Percentiles rank a stretch among this genome's conserved stretches.
Evolutionary conservation across 1,139 yeast species (phyloP).

Genomic region (Pichia sp.): DNA sequence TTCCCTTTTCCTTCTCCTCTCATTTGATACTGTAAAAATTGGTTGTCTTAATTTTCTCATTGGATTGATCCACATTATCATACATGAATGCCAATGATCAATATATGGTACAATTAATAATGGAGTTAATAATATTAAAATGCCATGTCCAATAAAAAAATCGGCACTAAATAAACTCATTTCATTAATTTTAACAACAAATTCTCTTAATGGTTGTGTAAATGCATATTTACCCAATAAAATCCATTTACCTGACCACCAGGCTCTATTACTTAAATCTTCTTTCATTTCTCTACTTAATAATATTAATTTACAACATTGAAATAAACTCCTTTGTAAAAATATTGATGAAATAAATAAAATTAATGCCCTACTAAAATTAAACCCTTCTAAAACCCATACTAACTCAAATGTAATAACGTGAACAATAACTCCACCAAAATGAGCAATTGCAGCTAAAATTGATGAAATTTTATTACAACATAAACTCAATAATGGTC

Average conservation of each 20-base stretch:
- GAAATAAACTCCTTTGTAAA: conserved; percentile 49
- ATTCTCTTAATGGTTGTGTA: conserved; percentile 67
- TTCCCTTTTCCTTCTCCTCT: conserved; percentile 33
- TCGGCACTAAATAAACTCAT: conserved; percentile 65
- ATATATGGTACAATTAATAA: conserved; percentile 60
- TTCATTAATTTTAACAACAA: conserved; percentile 61
- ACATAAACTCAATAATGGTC: conserved; percentile 39
- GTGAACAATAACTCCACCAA: conserved; percentile 46
- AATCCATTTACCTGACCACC: conserved; percentile 89
- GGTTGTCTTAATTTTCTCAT: conserved; percentile 43
- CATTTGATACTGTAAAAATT: conserved; percentile 35
- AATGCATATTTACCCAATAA: conserved; percentile 47
- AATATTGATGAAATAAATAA: conserved; percentile 52
- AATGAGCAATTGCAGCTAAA: conserved; percentile 49
- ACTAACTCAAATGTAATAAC: conserved; percentile 52
- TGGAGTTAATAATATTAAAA: conserved; percentile 58
- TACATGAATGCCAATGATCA: conserved; percentile 72
- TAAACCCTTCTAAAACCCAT: conserved; percentile 61
- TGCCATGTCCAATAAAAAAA: conserved; percentile 59
- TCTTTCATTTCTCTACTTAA: conserved; percentile 57
- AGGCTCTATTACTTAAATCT: conserved; percentile 54
- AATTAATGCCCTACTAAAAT: conserved; percentile 48
- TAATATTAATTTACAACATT: conserved; percentile 39
- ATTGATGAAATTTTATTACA: conserved; percentile 29
- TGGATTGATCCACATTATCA: conserved; percentile 79